A percentile compares a stretch with the other conserved stretches of the same genome.
Conservation (phyloP, 2,329 filamentous ascomycete genomes). For the Claviceps fusiformis region DNA sequence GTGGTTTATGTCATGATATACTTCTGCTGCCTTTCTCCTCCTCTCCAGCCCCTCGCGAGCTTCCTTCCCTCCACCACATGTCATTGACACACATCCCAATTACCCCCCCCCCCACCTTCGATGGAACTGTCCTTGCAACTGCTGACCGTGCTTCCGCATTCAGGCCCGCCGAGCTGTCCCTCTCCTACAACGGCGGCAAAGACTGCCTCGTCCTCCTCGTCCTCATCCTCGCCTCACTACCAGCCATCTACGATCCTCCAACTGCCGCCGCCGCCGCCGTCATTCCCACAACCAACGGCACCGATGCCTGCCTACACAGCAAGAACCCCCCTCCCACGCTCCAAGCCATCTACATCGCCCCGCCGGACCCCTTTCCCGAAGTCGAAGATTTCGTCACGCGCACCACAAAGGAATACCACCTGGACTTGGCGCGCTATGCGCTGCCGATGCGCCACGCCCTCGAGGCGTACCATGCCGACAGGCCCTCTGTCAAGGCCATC, state of each 20-base stretch:
- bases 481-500: slow-evolving; percentile 47
- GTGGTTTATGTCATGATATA: not conserved
- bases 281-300: slow-evolving; percentile 1
- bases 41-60: too few species aligned
- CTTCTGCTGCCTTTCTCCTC: too few species aligned
- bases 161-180: slow-evolving; percentile 64
- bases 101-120: too few species aligned
- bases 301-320: slow-evolving; percentile 15
- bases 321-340: slow-evolving; percentile 28
- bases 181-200: slow-evolving; percentile 97
- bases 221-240: slow-evolving; percentile 59
- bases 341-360: slow-evolving; percentile 80
- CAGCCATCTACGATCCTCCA: slow-evolving; percentile 18
- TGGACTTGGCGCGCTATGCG: slow-evolving; percentile 62
- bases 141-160: not conserved
- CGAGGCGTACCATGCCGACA: slow-evolving; percentile 56
- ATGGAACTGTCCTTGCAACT: too few species aligned
- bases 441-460: slow-evolving; percentile 73
- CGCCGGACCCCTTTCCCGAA: slow-evolving; percentile 68
- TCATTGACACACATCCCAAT: too few species aligned
- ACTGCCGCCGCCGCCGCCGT: slow-evolving; percentile 8
- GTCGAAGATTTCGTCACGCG: slow-evolving; percentile 71
- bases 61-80: too few species aligned
- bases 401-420: slow-evolving; percentile 55
- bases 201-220: slow-evolving; percentile 90